These are phyloP conservation scores for Pleurotus sapidus DNA, from an alignment of 768 basidiomycete genomes.

Conservation along the genomic window DNA sequence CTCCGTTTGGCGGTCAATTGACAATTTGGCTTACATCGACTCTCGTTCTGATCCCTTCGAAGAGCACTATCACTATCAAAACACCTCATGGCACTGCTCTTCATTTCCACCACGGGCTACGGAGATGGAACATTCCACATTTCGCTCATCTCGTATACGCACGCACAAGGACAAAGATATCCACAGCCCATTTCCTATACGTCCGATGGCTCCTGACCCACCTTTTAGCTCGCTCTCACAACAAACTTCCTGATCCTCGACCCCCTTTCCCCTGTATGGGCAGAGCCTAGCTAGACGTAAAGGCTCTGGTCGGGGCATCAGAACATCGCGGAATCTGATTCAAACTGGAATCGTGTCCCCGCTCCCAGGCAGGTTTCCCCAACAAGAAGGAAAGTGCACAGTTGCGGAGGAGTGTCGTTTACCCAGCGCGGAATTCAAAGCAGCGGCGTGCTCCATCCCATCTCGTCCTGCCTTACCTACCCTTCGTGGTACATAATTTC, in stretches of 20 bases:
- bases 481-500: slow-evolving; percentile 5
- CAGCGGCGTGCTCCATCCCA: not conserved
- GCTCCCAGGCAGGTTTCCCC: not conserved
- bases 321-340: slow-evolving; percentile 4
- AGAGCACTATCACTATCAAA: not conserved
- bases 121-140: slow-evolving; percentile 2
- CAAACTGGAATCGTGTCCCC: not conserved
- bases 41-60: not conserved
- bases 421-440: not conserved
- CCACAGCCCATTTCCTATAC: not conserved
- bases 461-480: not conserved
- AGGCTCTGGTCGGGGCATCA: not conserved
- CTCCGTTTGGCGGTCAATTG: not conserved
- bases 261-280: not conserved
- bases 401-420: not conserved
- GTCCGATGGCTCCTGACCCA: not conserved
- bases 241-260: not conserved
- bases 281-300: slow-evolving; percentile 2
- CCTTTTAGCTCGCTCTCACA: not conserved
- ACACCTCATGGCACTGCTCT: not conserved
- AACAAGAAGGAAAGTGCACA: not conserved
- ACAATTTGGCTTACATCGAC: not conserved
- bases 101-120: not conserved
- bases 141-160: not conserved
- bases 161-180: not conserved